phyloP scores from a whole-genome alignment of 2,329 filamentous ascomycete genomes.

The Colletotrichum tabaci region DNA sequence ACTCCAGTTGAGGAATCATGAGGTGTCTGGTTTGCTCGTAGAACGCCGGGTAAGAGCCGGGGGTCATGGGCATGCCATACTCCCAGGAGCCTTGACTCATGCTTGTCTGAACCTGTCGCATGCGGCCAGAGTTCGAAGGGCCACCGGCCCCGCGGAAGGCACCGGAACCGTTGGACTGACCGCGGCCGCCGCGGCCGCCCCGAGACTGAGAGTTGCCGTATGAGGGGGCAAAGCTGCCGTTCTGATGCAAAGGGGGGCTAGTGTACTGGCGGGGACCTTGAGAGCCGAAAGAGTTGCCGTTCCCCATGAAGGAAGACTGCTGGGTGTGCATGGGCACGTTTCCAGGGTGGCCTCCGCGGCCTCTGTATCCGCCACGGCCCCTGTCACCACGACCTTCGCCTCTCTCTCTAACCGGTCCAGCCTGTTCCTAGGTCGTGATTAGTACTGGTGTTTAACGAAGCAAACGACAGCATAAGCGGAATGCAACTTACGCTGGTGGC shows the following conservation, averaged over 20 bases:
- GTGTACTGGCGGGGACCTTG: conserved; percentile 53
- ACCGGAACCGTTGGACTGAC: conserved; percentile 33
- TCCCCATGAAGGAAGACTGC: conserved; percentile 51
- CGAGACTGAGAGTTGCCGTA: conserved; percentile 38
- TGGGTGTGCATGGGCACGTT: conserved; percentile 52
- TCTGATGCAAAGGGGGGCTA: conserved; percentile 62
- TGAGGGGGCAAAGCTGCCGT: conserved; percentile 30
- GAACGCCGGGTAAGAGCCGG: conserved; percentile 19
- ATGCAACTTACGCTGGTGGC: conserved; percentile 21
- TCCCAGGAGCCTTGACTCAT: conserved; percentile 53
- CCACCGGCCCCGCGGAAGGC: conserved; percentile 32
- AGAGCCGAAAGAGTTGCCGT: conserved; percentile 51
- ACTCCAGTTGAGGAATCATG: conserved; percentile 76
- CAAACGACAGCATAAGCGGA: not conserved
- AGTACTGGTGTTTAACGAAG: conserved; percentile 43
- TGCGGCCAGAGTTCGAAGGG: conserved; percentile 47
- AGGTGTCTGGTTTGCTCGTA: conserved; percentile 32
- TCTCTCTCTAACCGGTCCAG: conserved; percentile 41
- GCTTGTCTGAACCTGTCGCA: conserved; percentile 55
- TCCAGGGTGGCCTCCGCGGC: conserved; percentile 60
- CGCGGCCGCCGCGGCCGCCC: conserved; percentile 39
- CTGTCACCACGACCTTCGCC: conserved; percentile 58
- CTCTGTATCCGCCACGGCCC: conserved; percentile 62
- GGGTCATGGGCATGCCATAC: conserved; percentile 52
- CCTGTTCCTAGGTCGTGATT: conserved; percentile 46